A percentile compares a stretch with the other conserved stretches of the same genome.
Conservation (phyloP, 352 stramenopile genomes). For the Phytophthora megakarya region DNA sequence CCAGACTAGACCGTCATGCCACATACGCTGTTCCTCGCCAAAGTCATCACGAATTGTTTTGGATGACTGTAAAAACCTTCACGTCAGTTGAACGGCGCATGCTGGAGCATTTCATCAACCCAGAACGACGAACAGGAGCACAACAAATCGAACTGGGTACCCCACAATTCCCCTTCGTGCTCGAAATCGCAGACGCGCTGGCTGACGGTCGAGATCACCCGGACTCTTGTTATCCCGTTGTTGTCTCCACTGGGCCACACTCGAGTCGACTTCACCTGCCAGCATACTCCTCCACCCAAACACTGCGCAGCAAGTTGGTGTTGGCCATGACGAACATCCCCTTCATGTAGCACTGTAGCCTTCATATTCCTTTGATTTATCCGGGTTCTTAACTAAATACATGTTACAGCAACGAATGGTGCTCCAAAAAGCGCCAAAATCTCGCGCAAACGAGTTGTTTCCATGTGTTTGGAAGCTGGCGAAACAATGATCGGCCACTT, state of each 20-base stretch:
- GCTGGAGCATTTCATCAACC: conserved; percentile 56
- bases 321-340: conserved; percentile 55
- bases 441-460: conserved; percentile 21
- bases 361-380: conserved; percentile 34
- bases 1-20: conserved; percentile 37
- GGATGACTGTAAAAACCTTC: conserved; percentile 44
- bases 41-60: conserved; percentile 53
- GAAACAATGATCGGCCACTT: conserved; percentile 20
- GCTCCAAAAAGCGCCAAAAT: conserved; percentile 10
- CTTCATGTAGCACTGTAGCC: conserved; percentile 25
- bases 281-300: conserved; percentile 52
- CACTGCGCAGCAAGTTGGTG: conserved; percentile 63
- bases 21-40: conserved; percentile 32
- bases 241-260: conserved; percentile 34
- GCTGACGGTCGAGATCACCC: conserved; percentile 50
- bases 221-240: conserved; percentile 66
- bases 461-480: conserved; percentile 16
- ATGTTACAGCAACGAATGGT: conserved; percentile 39
- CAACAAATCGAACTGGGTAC: conserved; percentile 12
- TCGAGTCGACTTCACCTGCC: conserved; percentile 59
- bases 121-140: conserved; percentile 13
- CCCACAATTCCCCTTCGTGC: conserved; percentile 25
- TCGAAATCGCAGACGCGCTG: conserved; percentile 54
- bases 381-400: conserved; percentile 49
- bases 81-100: conserved; percentile 51